Percentiles rank a stretch among this genome's conserved stretches.
Conservation (phyloP, 2,329 filamentous ascomycete species). For the Fragosphaeria purpurea region DNA sequence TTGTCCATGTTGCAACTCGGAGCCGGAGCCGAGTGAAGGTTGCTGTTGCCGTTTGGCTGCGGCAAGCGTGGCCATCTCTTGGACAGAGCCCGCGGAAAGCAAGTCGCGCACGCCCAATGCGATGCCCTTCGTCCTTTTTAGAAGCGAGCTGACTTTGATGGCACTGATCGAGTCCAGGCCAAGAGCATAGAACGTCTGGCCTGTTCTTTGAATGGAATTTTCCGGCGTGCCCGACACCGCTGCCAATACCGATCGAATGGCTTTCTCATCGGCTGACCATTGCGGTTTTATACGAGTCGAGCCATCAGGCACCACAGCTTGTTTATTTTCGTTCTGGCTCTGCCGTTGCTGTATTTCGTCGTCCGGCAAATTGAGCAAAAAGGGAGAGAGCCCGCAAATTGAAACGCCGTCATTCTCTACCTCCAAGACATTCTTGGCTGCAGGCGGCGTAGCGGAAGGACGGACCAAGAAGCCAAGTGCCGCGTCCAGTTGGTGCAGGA, state of each 20-base stretch:
- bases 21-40: too few relatives aligned
- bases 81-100: conserved; percentile 53
- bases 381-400: conserved; percentile 53
- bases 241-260: conserved; percentile 38
- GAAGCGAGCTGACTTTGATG: conserved; percentile 67
- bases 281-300: too few relatives aligned
- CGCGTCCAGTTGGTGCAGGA: conserved; percentile 51
- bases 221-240: conserved; percentile 50
- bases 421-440: conserved; percentile 30
- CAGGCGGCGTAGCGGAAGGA: conserved; percentile 29
- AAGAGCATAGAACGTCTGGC: conserved; percentile 67
- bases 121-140: conserved; percentile 51
- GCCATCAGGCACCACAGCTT: too few relatives aligned
- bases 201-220: conserved; percentile 42
- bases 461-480: conserved; percentile 48
- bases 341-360: neutral
- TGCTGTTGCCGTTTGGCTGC: neutral
- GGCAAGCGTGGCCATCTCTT: conserved; percentile 43
- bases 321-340: neutral
- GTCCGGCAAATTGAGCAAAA: conserved; percentile 16
- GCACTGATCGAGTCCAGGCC: conserved; percentile 88
- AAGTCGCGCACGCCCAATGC: conserved; percentile 60
- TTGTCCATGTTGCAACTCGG: too few relatives aligned
- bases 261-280: conserved; percentile 16
- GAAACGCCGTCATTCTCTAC: conserved; percentile 44